phyloP scores from a whole-genome alignment of 2,329 filamentous ascomycete genomes.

The Scedosporium boydii region DNA sequence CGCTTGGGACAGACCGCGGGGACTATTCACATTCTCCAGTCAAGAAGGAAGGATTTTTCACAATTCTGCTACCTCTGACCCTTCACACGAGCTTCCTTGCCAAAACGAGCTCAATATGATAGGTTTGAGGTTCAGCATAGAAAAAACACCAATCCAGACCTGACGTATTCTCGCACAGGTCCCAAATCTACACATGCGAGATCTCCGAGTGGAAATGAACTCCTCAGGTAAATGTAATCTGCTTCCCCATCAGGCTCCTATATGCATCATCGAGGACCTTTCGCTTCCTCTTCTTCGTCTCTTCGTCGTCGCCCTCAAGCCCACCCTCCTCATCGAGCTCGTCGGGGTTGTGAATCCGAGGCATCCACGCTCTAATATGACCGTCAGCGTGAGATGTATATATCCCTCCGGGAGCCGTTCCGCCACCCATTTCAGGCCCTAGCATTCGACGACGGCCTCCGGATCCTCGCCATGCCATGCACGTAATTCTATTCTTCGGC shows the following conservation, averaged over 20 bases:
- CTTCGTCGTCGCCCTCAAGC: constrained; percentile 30
- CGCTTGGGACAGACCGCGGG: too few relatives aligned
- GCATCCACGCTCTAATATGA: constrained; percentile 70
- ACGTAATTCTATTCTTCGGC: constrained; percentile 57
- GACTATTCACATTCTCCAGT: too few relatives aligned
- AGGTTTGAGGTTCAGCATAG: too few relatives aligned
- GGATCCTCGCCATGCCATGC: constrained; percentile 60
- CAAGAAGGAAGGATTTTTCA: too few relatives aligned
- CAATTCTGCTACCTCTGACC: too few relatives aligned
- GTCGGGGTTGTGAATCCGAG: constrained; percentile 36
- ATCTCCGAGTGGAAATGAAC: not conserved
- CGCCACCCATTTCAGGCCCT: constrained; percentile 51
- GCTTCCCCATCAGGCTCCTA: constrained; percentile 61
- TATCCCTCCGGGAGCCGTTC: constrained; percentile 43
- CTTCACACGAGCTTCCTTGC: too few relatives aligned
- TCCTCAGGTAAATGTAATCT: constrained; percentile 50
- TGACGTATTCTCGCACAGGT: too few relatives aligned
- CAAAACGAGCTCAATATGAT: too few relatives aligned
- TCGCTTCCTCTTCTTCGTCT: constrained; percentile 52
- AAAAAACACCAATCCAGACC: too few relatives aligned
- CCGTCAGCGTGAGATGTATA: constrained; percentile 82
- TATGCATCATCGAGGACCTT: constrained; percentile 75
- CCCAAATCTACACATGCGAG: too few relatives aligned
- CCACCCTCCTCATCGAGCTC: constrained; percentile 39
- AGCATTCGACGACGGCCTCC: constrained; percentile 49